These are phyloP conservation scores for Paspalum notatum DNA, from an alignment of 176 grass and related monocot species.

Conservation along the genomic window DNA sequence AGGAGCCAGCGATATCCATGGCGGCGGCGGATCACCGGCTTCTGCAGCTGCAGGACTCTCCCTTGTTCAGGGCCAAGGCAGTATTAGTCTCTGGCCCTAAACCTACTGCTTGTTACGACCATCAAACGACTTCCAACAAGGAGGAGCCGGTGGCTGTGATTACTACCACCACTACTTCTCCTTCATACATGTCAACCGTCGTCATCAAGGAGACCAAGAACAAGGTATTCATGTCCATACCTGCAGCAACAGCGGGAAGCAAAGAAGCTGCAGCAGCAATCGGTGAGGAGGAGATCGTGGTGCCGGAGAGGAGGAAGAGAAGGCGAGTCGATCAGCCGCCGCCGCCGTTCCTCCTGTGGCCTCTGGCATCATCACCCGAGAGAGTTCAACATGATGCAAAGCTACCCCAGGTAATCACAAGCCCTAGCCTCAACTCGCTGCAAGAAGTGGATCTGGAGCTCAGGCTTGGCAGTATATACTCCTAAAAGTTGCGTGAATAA, in stretches of 20 bases:
- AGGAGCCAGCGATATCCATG: background rate
- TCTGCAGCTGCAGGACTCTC: constrained; percentile 8
- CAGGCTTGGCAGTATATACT: constrained; percentile 44
- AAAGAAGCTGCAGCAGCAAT: constrained; percentile 5
- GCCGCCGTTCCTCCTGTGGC: constrained; percentile 27
- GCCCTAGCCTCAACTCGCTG: constrained; percentile 38
- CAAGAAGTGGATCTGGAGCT: constrained; percentile 61
- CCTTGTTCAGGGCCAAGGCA: constrained; percentile 12
- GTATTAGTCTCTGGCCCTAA: constrained; percentile 27
- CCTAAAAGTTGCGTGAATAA: constrained; percentile 37
- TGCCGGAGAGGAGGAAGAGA: constrained; percentile 41
- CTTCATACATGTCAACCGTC: constrained; percentile 46
- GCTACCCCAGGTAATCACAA: constrained; percentile 47
- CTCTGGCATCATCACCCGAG: constrained; percentile 9
- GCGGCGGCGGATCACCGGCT: constrained; percentile 10
- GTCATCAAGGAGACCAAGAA: constrained; percentile 52
- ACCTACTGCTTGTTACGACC: constrained; percentile 15
- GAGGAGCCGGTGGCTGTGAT: background rate
- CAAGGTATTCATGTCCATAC: constrained; percentile 39
- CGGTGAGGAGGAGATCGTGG: constrained; percentile 10
- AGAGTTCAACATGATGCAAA: constrained; percentile 36
- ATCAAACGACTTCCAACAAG: background rate
- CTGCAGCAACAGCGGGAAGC: background rate
- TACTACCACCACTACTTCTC: background rate
- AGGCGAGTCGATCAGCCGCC: constrained; percentile 31